These are phyloP conservation scores for Leptodermis oblonga DNA, from an alignment of 257 asterid species.

Conservation along the genomic window DNA sequence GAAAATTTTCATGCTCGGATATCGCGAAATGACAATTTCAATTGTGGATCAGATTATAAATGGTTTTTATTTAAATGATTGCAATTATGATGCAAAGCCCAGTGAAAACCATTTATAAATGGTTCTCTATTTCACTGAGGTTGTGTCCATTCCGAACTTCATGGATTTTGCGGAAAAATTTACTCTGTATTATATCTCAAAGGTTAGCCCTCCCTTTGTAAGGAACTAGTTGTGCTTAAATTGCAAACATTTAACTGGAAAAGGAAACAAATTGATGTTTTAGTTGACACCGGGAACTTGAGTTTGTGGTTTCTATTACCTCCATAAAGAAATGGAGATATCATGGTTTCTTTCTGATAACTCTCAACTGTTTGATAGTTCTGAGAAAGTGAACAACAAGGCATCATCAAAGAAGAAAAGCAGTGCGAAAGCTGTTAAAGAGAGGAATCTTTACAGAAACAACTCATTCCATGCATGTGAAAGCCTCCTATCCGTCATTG, in stretches of 20 bases:
- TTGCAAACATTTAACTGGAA: neutral
- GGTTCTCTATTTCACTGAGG: no score
- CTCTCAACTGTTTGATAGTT: conserved; percentile 31
- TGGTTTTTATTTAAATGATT: no score
- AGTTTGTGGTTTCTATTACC: neutral
- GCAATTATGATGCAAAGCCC: no score
- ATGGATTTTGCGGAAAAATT: no score
- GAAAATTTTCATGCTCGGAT: neutral
- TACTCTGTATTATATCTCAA: no score
- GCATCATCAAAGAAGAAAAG: conserved; percentile 44
- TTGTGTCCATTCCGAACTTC: no score
- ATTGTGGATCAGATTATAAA: no score
- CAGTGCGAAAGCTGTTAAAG: conserved; percentile 34
- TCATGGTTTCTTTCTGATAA: conserved; percentile 6
- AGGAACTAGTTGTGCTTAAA: neutral
- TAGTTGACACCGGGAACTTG: neutral
- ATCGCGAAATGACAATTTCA: neutral
- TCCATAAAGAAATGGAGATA: neutral
- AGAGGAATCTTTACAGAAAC: conserved; percentile 43
- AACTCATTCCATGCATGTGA: conserved; percentile 76
- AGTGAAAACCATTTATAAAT: no score
- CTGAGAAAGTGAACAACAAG: conserved; percentile 42
- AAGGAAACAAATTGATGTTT: neutral
- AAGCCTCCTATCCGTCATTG: conserved; percentile 72
- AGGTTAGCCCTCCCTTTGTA: neutral